Evolutionary conservation across 176 grass and related monocot species (phyloP).

Genomic region (Triticum monococcum): DNA sequence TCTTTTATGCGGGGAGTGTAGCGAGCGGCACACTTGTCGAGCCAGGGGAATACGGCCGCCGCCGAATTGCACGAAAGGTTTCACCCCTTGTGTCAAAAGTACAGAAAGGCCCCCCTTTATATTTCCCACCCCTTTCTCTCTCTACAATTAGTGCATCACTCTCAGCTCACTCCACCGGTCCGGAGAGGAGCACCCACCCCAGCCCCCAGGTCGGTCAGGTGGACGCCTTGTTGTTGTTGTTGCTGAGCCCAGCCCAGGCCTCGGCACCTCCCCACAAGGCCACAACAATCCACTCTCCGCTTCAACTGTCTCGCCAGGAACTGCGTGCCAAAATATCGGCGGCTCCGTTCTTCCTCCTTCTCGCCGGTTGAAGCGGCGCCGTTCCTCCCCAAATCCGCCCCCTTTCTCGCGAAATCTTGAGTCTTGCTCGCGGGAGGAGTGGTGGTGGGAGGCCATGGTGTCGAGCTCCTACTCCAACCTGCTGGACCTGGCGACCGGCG

Average conservation of each 20-base stretch:
- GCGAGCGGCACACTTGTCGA: neutral
- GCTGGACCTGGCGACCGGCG: constrained; percentile 80
- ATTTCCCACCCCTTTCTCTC: neutral
- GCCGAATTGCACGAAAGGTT: constrained; percentile 20
- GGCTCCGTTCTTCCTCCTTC: neutral
- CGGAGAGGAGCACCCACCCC: neutral
- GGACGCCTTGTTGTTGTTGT: neutral
- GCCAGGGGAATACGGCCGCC: neutral
- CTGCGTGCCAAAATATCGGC: constrained; percentile 6
- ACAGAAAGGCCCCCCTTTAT: neutral
- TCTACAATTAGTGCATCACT: neutral
- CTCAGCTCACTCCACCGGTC: neutral
- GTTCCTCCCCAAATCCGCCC: neutral
- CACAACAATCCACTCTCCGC: neutral
- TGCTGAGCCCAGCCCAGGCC: neutral
- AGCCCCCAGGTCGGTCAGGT: constrained; percentile 1
- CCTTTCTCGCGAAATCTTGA: neutral
- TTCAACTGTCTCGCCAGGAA: constrained; percentile 1
- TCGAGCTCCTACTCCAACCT: constrained; percentile 92
- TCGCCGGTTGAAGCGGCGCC: neutral
- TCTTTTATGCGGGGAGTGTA: neutral
- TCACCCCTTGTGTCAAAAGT: constrained; percentile 7
- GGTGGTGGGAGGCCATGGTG: constrained; percentile 42
- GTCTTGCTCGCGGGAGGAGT: neutral
- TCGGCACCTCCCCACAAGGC: neutral